Conservation (phyloP, 352 stramenopile genomes). For the Phytophthora syringae region DNA sequence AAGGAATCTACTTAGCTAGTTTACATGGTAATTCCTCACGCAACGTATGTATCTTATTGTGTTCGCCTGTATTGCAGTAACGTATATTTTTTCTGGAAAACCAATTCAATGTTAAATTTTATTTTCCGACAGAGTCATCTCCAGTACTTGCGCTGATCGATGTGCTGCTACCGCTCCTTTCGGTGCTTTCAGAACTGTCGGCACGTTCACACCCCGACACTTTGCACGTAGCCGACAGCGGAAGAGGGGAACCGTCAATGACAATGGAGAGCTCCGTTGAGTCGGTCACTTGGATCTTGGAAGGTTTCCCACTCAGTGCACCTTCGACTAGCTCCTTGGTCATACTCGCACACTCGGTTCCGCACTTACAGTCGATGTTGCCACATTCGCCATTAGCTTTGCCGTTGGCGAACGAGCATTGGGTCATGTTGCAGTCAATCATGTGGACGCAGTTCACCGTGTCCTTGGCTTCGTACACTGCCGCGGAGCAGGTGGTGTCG, state of each 20-base stretch:
- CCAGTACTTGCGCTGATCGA: constrained; percentile 18
- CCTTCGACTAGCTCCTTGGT: constrained; percentile 72
- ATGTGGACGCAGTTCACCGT: constrained; percentile 57
- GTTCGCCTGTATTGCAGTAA: too few species aligned
- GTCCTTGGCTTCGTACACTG: constrained; percentile 64
- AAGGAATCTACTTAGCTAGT: too few species aligned
- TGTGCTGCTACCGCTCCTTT: constrained; percentile 17
- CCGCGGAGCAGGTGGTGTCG: constrained; percentile 54
- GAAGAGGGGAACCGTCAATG: constrained; percentile 72
- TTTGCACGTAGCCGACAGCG: constrained; percentile 65
- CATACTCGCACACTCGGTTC: constrained; percentile 49
- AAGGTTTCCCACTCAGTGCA: constrained; percentile 66
- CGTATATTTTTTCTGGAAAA: too few species aligned
- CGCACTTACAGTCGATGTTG: constrained; percentile 68
- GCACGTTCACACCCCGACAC: constrained; percentile 64
- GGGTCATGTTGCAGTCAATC: constrained; percentile 66
- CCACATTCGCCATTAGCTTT: constrained; percentile 47
- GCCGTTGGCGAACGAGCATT: constrained; percentile 57
- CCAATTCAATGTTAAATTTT: too few species aligned
- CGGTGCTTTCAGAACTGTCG: constrained; percentile 1
- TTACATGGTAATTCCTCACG: too few species aligned
- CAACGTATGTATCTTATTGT: too few species aligned
- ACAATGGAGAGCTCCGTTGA: constrained; percentile 54
- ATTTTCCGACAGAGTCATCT: constrained; percentile 7
- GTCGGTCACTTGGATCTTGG: constrained; percentile 49